These are phyloP conservation scores for Croton laevigatus DNA, from an alignment of 441 rosid species.

Conservation along the genomic window DNA sequence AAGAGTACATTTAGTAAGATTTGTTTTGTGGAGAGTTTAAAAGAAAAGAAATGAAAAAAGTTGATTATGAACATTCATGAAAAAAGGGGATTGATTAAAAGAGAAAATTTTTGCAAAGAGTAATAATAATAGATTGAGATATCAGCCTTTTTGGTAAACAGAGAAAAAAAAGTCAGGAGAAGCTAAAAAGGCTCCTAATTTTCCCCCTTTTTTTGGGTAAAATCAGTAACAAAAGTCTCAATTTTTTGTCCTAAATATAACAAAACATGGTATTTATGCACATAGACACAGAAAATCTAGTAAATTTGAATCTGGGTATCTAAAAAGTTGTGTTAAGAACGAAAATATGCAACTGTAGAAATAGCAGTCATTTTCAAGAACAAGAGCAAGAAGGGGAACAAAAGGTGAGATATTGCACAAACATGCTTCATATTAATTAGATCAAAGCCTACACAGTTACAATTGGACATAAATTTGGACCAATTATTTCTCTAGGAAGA, in stretches of 20 bases:
- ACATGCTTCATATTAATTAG: slow-evolving; percentile 39
- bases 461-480: slow-evolving; percentile 22
- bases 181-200: slow-evolving; percentile 27
- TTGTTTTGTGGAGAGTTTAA: slow-evolving; percentile 10
- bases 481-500: slow-evolving; percentile 37
- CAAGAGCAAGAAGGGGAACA: not conserved
- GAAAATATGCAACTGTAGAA: not conserved
- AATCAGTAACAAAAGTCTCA: slow-evolving; percentile 7
- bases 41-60: not conserved
- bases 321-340: too few species aligned
- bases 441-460: slow-evolving; percentile 39
- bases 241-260: slow-evolving; percentile 12
- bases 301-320: not conserved
- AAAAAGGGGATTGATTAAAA: slow-evolving; percentile 18
- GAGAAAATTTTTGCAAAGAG: slow-evolving; percentile 22
- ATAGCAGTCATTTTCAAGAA: not conserved
- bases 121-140: slow-evolving; percentile 12
- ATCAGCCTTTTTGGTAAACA: slow-evolving; percentile 29
- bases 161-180: slow-evolving; percentile 19
- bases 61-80: slow-evolving; percentile 18
- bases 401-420: slow-evolving; percentile 17
- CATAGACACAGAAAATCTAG: slow-evolving; percentile 1
- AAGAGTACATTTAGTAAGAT: not conserved
- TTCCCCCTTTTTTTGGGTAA: slow-evolving; percentile 10
- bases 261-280: not conserved